phyloP scores from a whole-genome alignment of 2,329 filamentous ascomycete genomes.

The Ambrosiella cleistominuta region DNA sequence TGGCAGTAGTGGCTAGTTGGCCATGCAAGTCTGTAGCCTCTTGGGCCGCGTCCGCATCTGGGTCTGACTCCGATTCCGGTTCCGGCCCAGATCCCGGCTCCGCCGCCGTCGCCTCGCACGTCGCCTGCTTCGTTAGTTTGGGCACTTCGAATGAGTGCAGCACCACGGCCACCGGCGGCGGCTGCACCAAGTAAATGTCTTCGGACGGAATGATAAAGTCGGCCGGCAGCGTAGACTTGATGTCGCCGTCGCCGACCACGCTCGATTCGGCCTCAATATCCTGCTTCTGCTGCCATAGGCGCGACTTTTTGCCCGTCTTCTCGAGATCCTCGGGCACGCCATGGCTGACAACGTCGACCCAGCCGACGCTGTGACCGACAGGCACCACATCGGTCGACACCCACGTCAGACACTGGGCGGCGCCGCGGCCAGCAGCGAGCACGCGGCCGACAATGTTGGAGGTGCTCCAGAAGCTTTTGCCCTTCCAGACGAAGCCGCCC shows the following conservation, averaged over 20 bases:
- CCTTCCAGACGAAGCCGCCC: conserved; percentile 44
- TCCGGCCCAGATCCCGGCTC: background rate
- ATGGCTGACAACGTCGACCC: conserved; percentile 40
- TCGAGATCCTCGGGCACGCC: conserved; percentile 33
- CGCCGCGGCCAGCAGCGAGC: conserved; percentile 42
- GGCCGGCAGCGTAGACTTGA: conserved; percentile 35
- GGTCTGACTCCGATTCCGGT: too few relatives aligned
- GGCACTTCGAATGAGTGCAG: conserved; percentile 34
- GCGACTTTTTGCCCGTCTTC: conserved; percentile 35
- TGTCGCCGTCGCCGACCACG: conserved; percentile 40
- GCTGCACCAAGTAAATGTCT: conserved; percentile 31
- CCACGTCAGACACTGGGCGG: conserved; percentile 52
- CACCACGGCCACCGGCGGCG: conserved; percentile 30
- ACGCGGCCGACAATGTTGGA: conserved; percentile 48
- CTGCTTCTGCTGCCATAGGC: conserved; percentile 40
- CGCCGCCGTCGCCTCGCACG: background rate
- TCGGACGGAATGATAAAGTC: conserved; percentile 47
- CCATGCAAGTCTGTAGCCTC: too few relatives aligned
- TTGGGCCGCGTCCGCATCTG: too few relatives aligned
- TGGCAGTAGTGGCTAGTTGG: too few relatives aligned
- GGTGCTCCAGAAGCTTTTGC: conserved; percentile 53
- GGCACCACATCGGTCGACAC: conserved; percentile 43
- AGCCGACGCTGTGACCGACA: conserved; percentile 32
- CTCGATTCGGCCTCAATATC: conserved; percentile 41
- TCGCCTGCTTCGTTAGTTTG: conserved; percentile 12